phyloP scores from a whole-genome alignment of 345 rosid species.

The Hibiscus mutabilis region DNA sequence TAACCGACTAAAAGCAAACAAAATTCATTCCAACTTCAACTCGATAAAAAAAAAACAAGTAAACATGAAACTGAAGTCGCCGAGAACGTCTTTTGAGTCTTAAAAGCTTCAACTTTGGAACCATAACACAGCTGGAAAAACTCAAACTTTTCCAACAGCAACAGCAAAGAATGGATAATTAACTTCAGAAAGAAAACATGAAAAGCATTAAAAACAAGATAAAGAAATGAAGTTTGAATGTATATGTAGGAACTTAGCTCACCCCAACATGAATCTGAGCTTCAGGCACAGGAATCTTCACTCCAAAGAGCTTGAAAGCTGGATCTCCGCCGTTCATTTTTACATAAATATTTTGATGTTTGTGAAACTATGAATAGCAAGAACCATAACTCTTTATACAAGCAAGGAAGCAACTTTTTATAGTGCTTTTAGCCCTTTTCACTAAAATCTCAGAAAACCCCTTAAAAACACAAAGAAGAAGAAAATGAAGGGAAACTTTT shows the following conservation, averaged over 20 bases:
- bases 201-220: not conserved
- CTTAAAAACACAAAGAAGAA: constrained; percentile 15
- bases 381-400: constrained; percentile 19
- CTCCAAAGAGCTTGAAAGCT: constrained; percentile 69
- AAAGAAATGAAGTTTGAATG: not conserved
- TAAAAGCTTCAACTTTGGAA: not conserved
- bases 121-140: not conserved
- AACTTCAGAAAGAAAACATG: not conserved
- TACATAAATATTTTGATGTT: not conserved
- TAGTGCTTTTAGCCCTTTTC: not conserved
- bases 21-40: not conserved
- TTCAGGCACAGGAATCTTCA: constrained; percentile 51
- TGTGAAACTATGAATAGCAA: constrained; percentile 18
- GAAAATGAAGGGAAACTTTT: not conserved
- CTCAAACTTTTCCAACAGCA: not conserved
- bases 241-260: not conserved
- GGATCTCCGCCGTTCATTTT: constrained; percentile 36
- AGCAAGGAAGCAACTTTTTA: constrained; percentile 11
- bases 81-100: too few relatives aligned
- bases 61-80: not conserved
- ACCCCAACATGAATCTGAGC: constrained; percentile 34
- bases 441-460: constrained; percentile 14
- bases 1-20: not conserved
- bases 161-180: not conserved
- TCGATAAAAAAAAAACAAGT: not conserved